Conservation (phyloP, 768 basidiomycete species). For the Pisolithus sp. region DNA sequence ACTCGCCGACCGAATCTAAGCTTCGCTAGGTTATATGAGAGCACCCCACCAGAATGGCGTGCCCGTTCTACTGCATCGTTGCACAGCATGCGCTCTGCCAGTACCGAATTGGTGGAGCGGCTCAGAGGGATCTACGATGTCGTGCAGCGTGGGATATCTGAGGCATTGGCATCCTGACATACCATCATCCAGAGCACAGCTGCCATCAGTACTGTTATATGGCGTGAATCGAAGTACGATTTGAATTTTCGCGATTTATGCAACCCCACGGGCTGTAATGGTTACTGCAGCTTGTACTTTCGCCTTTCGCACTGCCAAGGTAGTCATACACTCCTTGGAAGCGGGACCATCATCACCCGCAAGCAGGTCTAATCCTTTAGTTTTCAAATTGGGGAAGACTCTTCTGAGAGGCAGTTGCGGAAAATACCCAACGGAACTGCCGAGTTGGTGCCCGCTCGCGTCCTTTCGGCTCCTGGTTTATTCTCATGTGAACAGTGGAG, state of each 20-base stretch:
- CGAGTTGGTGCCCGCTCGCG: no score
- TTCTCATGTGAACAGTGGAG: no score
- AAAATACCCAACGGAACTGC: no score
- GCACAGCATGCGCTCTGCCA: slow-evolving; percentile 55
- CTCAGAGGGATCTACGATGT: slow-evolving; percentile 67
- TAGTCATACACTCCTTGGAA: no score
- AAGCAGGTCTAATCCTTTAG: no score
- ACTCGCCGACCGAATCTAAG: not conserved
- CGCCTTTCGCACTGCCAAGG: no score
- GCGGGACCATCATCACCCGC: no score
- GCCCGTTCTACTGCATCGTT: slow-evolving; percentile 37
- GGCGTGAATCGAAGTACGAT: slow-evolving; percentile 2
- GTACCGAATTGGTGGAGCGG: slow-evolving; percentile 62
- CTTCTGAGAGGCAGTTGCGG: no score
- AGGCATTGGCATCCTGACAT: slow-evolving; percentile 21
- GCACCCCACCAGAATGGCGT: slow-evolving; percentile 15
- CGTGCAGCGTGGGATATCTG: slow-evolving; percentile 42
- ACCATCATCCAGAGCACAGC: slow-evolving; percentile 19
- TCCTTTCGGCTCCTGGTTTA: no score
- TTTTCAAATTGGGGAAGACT: no score
- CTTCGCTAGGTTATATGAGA: not conserved
- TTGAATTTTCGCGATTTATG: not conserved
- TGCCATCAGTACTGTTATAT: not conserved
- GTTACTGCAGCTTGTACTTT: no score
- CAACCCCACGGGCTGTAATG: no score